Percentiles rank a stretch among this genome's conserved stretches.
phyloP scores from a whole-genome alignment of 345 rosid species.

The Eucalyptus pauciflora region DNA sequence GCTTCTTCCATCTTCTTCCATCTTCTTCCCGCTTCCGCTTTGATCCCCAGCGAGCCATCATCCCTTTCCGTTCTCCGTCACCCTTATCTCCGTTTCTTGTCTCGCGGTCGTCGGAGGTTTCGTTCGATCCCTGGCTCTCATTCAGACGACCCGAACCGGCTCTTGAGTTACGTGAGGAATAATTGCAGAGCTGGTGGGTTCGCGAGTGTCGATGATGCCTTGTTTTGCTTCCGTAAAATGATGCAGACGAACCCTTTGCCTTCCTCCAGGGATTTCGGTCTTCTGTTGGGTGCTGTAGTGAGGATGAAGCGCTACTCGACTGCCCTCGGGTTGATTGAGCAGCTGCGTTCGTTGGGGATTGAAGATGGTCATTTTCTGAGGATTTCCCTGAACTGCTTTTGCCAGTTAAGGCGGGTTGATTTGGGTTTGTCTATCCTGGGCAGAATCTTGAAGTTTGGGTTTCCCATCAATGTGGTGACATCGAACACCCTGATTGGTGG shows the following conservation, averaged over 20 bases:
- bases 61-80: too few relatives aligned
- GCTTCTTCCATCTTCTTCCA: too few relatives aligned
- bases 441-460: neutral
- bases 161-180: neutral
- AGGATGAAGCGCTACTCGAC: neutral
- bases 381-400: neutral
- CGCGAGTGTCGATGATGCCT: too few relatives aligned
- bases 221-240: neutral
- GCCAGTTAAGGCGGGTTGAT: neutral
- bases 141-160: neutral
- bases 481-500: neutral
- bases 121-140: too few relatives aligned
- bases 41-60: too few relatives aligned
- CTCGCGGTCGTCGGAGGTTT: too few relatives aligned
- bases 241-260: neutral
- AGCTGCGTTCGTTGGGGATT: neutral
- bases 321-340: neutral
- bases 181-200: neutral
- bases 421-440: neutral
- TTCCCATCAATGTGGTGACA: neutral
- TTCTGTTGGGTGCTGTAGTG: neutral
- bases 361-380: neutral
- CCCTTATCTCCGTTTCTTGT: too few relatives aligned
- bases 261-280: neutral
- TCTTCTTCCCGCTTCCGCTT: too few relatives aligned